Conservation (phyloP, 495 filamentous ascomycete genomes). For the Massariosphaeria phaeospora region DNA sequence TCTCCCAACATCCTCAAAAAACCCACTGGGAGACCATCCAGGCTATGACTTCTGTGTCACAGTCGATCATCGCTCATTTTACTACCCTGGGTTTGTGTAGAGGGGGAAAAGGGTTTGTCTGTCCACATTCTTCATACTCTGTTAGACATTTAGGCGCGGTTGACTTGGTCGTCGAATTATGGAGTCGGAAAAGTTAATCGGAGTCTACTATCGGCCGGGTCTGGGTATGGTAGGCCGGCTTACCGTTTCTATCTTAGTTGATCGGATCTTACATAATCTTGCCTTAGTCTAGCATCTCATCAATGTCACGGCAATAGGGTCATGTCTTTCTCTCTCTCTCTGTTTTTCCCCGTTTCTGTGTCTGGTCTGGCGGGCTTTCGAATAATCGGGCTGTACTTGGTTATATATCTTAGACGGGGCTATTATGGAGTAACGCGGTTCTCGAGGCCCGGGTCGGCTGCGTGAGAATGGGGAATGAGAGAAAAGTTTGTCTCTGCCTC, state of each 20-base stretch:
- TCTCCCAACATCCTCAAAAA: conserved; percentile 9
- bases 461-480: no score
- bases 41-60: conserved; percentile 7
- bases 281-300: conserved; percentile 30
- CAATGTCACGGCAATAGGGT: conserved; percentile 22
- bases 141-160: conserved; percentile 26
- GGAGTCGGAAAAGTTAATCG: conserved; percentile 30
- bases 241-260: conserved; percentile 18
- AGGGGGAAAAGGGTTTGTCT: conserved; percentile 13
- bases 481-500: no score
- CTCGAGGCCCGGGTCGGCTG: no score
- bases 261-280: conserved; percentile 21
- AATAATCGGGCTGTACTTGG: conserved; percentile 16
- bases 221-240: conserved; percentile 23
- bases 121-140: conserved; percentile 19
- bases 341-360: neutral
- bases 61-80: conserved; percentile 7
- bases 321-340: conserved; percentile 4
- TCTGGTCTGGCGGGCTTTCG: conserved; percentile 2
- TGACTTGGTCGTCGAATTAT: conserved; percentile 25
- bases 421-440: no score
- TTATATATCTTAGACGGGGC: conserved; percentile 6
- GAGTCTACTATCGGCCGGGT: conserved; percentile 21
- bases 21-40: neutral
- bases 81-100: conserved; percentile 17